Base-by-base conservation (phyloP, 768 basidiomycete species). In the Macrolepiota albuminosa region DNA sequence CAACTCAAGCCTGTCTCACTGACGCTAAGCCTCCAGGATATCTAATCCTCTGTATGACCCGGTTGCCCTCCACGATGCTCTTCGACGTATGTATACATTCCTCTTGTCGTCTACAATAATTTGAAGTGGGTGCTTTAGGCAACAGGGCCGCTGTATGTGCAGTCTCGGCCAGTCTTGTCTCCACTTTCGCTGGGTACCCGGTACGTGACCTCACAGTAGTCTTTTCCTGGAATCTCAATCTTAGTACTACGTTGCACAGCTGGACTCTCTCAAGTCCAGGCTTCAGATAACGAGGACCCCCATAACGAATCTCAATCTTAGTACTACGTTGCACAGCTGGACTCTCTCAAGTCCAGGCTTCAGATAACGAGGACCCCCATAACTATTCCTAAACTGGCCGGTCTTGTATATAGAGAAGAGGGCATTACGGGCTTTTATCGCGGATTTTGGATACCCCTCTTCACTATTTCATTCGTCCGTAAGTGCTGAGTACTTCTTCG, bases 381-480 rank as follows among this genome's bases (percentile, higher is more conserved):
- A 64, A 84, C 90, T 8, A 85, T 96, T 56, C 84, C 86, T 31
- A 81, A 78, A 67, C 83, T 91, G 63, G 86, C 91, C 58, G 74
- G 78, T 31, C 74, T 87, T 64, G 87, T 94, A 31, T 91, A 91
- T 72, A 82, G 83, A 34, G 92, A 94, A 68, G 89, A 94, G 74
- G 88, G 93, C n/a, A 73, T 93, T 37, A 81, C 82, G 64, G 95
- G 96, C 56, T 98, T 94, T 75, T 96, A 92, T 73, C 83, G 94
- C 58, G 93, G 93, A 59, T 69, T 95, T 54, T 92, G 91, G 85
- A 91, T 98, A 66, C 95, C 96, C 50, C 83, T 98, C 57, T 80
- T 94, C 73, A 96, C 95, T 9, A 98, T 98, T 66, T 94, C 95
- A 6, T 93, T 96, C 71, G 95, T 98, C 72, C 93, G 96, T 87